Evolutionary conservation across 768 basidiomycete species (phyloP).

Genomic region (Phaeotremella fagi): DNA sequence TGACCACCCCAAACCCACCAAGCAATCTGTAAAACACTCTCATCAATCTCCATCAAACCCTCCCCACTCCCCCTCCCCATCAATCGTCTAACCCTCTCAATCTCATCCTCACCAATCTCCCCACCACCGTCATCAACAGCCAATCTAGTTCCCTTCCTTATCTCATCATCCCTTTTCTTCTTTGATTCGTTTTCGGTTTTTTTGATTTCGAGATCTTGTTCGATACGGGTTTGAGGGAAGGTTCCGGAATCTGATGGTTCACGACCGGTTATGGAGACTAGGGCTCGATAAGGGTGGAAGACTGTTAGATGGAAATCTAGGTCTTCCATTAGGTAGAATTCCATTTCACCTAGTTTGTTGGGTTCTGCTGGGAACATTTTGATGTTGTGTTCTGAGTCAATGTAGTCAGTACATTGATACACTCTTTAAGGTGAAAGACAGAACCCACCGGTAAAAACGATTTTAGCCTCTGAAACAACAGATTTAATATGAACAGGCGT

Average conservation of each 20-base stretch:
- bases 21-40: slow-evolving; percentile 73
- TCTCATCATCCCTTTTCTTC: slow-evolving; percentile 54
- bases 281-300: slow-evolving; percentile 91
- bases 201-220: slow-evolving; percentile 28
- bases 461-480: slow-evolving; percentile 74
- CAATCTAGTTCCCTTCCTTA: slow-evolving; percentile 3
- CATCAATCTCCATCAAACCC: slow-evolving; percentile 46
- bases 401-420: not conserved
- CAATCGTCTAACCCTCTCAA: slow-evolving; percentile 30
- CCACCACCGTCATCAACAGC: slow-evolving; percentile 4
- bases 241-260: slow-evolving; percentile 52
- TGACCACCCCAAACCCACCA: slow-evolving; percentile 57
- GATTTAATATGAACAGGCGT: slow-evolving; percentile 91
- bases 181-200: slow-evolving; percentile 55
- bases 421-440: slow-evolving; percentile 20
- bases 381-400: slow-evolving; percentile 57
- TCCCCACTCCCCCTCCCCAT: slow-evolving; percentile 45
- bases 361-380: slow-evolving; percentile 83
- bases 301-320: slow-evolving; percentile 89
- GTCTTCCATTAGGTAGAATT: slow-evolving; percentile 95
- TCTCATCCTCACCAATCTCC: slow-evolving; percentile 25
- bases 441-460: slow-evolving; percentile 56
- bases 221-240: slow-evolving; percentile 37
- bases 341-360: slow-evolving; percentile 93
- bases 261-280: slow-evolving; percentile 69